Conservation (phyloP, 345 rosid species). For the Isatis tinctoria region DNA sequence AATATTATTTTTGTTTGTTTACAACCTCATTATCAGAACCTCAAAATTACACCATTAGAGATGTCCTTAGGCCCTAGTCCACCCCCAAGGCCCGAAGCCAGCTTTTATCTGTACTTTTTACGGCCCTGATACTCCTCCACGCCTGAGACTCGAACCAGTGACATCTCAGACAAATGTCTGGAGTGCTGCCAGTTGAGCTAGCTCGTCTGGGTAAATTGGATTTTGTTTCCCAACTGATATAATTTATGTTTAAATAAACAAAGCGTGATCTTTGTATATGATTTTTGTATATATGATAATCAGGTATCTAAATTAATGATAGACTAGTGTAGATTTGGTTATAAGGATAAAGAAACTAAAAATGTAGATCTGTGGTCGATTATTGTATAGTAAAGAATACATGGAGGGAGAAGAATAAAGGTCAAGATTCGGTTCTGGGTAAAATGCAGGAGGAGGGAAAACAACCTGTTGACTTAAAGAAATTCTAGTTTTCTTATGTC, state of each 20-base stretch:
- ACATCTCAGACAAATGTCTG: too few relatives aligned
- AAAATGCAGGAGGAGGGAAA: conserved; percentile 5
- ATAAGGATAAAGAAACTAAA: not conserved
- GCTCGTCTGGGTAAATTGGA: not conserved
- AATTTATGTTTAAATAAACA: not conserved
- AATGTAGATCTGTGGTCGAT: not conserved
- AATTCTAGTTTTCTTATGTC: not conserved
- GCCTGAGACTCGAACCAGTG: too few relatives aligned
- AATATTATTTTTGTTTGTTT: too few relatives aligned
- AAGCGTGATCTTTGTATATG: not conserved
- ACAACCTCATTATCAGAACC: too few relatives aligned
- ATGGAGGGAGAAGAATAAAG: conserved; percentile 6
- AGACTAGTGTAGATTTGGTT: not conserved
- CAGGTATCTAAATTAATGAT: not conserved
- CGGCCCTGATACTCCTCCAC: too few relatives aligned
- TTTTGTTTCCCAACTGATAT: not conserved
- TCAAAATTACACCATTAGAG: too few relatives aligned
- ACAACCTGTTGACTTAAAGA: conserved; percentile 38
- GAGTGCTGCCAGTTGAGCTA: too few relatives aligned
- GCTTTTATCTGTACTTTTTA: too few relatives aligned
- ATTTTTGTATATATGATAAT: not conserved
- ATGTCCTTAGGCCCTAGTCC: too few relatives aligned
- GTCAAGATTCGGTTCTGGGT: conserved; percentile 26
- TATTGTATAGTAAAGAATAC: not conserved
- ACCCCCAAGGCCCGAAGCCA: too few relatives aligned